phyloP scores from a whole-genome alignment of 2,329 filamentous ascomycete genomes.

The Ceratocystis variospora region DNA sequence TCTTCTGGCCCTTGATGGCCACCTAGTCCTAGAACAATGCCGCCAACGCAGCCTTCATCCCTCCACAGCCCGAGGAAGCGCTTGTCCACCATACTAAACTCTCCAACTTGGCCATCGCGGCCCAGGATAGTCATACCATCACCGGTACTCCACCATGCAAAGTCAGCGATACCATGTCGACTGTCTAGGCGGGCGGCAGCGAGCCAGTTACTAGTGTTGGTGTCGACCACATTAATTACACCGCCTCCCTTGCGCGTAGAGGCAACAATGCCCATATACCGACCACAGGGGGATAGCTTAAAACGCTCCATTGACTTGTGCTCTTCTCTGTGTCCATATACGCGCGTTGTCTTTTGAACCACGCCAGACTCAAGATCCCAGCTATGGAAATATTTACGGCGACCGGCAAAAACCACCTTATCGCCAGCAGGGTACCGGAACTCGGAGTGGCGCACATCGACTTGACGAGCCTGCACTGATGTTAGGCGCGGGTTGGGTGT shows the following conservation, averaged over 20 bases:
- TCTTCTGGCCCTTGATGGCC: constrained; percentile 46
- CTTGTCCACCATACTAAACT: constrained; percentile 60
- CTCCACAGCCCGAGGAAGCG: constrained; percentile 71
- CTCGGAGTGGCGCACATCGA: constrained; percentile 69
- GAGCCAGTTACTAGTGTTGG: constrained; percentile 73
- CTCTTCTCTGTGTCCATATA: constrained; percentile 63
- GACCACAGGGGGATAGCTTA: constrained; percentile 72
- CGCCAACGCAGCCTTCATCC: constrained; percentile 79
- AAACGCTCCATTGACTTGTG: constrained; percentile 87
- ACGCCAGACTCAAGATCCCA: constrained; percentile 77
- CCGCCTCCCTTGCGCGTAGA: constrained; percentile 75
- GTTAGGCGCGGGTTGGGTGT: constrained; percentile 81
- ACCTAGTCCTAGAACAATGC: constrained; percentile 68
- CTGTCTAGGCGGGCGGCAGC: constrained; percentile 70
- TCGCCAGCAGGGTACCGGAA: constrained; percentile 62
- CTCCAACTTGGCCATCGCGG: constrained; percentile 77
- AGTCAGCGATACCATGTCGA: constrained; percentile 72
- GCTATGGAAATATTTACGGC: constrained; percentile 81
- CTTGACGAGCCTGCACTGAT: constrained; percentile 71
- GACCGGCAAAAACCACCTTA: constrained; percentile 76
- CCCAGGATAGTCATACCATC: constrained; percentile 70
- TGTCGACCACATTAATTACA: constrained; percentile 71
- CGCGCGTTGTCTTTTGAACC: constrained; percentile 67
- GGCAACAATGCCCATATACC: constrained; percentile 71
- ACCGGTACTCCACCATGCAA: constrained; percentile 82